phyloP scores from a whole-genome alignment of 768 basidiomycete species.

The Stropharia rugosoannulata region DNA sequence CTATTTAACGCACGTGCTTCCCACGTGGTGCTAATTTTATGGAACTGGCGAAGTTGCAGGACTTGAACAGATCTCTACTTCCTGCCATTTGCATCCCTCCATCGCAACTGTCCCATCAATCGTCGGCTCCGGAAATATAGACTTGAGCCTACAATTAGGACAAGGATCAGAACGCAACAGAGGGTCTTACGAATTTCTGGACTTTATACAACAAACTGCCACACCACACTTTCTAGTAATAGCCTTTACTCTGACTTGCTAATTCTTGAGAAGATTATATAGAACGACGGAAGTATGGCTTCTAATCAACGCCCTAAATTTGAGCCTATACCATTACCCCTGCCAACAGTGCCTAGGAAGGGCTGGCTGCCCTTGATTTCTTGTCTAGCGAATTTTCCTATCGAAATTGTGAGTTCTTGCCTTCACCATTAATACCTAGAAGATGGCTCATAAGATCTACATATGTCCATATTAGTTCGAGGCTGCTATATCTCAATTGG shows the following conservation, averaged over 20 bases:
- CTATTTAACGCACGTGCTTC: too few relatives aligned
- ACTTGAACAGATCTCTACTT: neutral
- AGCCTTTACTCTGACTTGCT: too few relatives aligned
- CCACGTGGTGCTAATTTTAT: neutral
- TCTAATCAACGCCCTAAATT: neutral
- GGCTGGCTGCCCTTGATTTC: constrained; percentile 20
- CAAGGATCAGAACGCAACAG: neutral
- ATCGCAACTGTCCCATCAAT: too few relatives aligned
- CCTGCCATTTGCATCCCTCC: too few relatives aligned
- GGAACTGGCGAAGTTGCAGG: neutral
- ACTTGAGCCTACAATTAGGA: neutral
- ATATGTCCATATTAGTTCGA: constrained; percentile 58
- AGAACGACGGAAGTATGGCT: neutral
- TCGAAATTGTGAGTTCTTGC: constrained; percentile 20
- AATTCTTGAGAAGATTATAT: too few relatives aligned
- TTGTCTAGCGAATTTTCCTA: constrained; percentile 24
- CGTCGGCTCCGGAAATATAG: too few relatives aligned
- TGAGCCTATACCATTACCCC: neutral
- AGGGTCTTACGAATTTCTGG: neutral
- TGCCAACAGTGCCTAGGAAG: neutral
- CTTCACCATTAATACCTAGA: neutral
- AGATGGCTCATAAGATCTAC: neutral
- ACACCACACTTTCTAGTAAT: too few relatives aligned
- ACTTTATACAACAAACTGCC: too few relatives aligned
- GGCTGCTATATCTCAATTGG: constrained; percentile 63